Conservation (phyloP, 805 yeast genomes). For the Ogataea minuta region DNA sequence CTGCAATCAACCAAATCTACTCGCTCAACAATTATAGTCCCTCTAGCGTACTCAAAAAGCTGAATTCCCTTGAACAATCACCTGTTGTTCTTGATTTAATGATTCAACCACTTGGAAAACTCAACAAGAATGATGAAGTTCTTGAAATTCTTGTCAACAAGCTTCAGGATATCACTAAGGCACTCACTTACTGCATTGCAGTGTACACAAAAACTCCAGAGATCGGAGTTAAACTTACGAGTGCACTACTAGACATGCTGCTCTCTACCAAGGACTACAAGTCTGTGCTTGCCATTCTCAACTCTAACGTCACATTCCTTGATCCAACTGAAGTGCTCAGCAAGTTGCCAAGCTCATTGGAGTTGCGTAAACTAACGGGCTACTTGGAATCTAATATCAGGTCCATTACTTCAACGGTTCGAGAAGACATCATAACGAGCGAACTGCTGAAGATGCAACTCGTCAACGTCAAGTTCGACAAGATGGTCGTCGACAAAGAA, state of each 20-base stretch:
- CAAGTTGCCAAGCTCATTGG: slow-evolving; percentile 50
- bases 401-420: slow-evolving; percentile 37
- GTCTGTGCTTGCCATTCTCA: slow-evolving; percentile 32
- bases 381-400: slow-evolving; percentile 48
- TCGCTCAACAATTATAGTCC: slow-evolving; percentile 39
- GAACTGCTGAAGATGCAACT: slow-evolving; percentile 55
- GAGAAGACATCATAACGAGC: slow-evolving; percentile 41
- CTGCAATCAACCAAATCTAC: slow-evolving; percentile 38
- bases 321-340: slow-evolving; percentile 40
- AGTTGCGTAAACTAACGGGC: slow-evolving; percentile 40
- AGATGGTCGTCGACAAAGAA: slow-evolving; percentile 38
- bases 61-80: slow-evolving; percentile 19
- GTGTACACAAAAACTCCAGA: slow-evolving; percentile 39
- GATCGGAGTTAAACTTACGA: slow-evolving; percentile 46
- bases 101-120: slow-evolving; percentile 54
- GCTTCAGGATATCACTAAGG: slow-evolving; percentile 52
- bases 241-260: slow-evolving; percentile 45
- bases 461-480: slow-evolving; percentile 39
- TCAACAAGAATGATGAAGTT: slow-evolving; percentile 62
- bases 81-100: slow-evolving; percentile 40
- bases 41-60: slow-evolving; percentile 28
- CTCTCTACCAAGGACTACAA: slow-evolving; percentile 19
- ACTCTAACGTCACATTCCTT: slow-evolving; percentile 24
- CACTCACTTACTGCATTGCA: slow-evolving; percentile 58
- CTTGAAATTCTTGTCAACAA: slow-evolving; percentile 59